Percentiles rank a stretch among this genome's conserved stretches.
Conservation (phyloP, 352 stramenopile genomes). For the Globisporangium cederbergense region DNA sequence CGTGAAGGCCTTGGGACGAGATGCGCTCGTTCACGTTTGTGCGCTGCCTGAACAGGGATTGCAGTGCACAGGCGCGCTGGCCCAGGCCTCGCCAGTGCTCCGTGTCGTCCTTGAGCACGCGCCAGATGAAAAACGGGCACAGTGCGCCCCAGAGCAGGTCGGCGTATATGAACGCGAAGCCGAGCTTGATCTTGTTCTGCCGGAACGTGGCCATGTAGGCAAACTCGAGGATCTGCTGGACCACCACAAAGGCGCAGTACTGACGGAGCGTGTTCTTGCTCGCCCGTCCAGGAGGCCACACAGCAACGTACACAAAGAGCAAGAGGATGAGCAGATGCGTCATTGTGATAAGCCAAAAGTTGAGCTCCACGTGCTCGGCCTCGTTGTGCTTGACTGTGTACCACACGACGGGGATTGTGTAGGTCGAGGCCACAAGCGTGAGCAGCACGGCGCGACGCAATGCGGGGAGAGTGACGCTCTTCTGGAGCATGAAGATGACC, state of each 20-base stretch:
- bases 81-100: slow-evolving; percentile 71
- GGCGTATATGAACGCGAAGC: slow-evolving; percentile 13
- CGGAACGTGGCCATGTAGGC: slow-evolving; percentile 14
- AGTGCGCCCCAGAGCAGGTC: slow-evolving; percentile 16
- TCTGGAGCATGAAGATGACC: slow-evolving; percentile 42
- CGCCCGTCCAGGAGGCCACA: not conserved
- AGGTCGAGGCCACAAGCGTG: slow-evolving; percentile 23
- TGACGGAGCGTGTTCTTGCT: slow-evolving; percentile 18
- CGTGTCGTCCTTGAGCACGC: slow-evolving; percentile 73
- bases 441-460: slow-evolving; percentile 28
- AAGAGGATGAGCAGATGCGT: slow-evolving; percentile 28
- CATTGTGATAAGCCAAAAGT: slow-evolving; percentile 6
- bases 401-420: slow-evolving; percentile 26
- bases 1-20: slow-evolving; percentile 54
- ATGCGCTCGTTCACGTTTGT: slow-evolving; percentile 38
- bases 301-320: not conserved
- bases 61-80: slow-evolving; percentile 39
- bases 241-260: slow-evolving; percentile 22
- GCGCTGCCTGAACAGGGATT: slow-evolving; percentile 25
- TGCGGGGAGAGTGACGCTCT: slow-evolving; percentile 32
- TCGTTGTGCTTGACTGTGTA: not conserved
- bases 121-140: slow-evolving; percentile 61
- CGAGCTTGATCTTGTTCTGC: slow-evolving; percentile 10
- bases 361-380: not conserved
- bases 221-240: slow-evolving; percentile 4